Evolutionary conservation across 108 stramenopile genomes (phyloP).

Genomic region (Nannochloropsis oceanica): DNA sequence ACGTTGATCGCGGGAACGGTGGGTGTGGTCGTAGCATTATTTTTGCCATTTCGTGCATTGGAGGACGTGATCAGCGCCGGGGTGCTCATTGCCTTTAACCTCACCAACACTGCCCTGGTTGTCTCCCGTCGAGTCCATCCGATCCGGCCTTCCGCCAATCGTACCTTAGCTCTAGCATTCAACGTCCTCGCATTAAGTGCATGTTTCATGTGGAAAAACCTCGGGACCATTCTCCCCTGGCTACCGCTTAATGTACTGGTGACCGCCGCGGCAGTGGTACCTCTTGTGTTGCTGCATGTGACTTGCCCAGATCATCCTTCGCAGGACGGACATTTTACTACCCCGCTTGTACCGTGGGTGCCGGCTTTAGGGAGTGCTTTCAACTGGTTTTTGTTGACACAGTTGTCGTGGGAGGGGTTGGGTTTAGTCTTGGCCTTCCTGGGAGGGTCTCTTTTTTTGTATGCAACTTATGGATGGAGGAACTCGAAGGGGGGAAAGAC

Average conservation of each 20-base stretch:
- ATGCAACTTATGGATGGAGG: not conserved
- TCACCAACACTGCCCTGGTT: conserved; percentile 15
- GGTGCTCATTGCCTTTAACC: conserved; percentile 32
- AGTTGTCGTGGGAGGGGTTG: conserved; percentile 50
- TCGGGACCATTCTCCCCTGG: not conserved
- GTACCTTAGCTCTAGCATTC: not conserved
- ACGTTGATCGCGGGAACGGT: conserved; percentile 52
- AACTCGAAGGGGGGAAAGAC: not conserved
- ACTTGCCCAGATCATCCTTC: not conserved
- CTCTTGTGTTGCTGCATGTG: not conserved
- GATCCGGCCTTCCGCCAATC: not conserved
- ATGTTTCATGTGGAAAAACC: not conserved
- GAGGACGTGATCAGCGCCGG: conserved; percentile 68
- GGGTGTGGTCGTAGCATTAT: conserved; percentile 59
- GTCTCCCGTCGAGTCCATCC: not conserved
- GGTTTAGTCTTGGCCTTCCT: conserved; percentile 44
- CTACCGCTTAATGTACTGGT: not conserved
- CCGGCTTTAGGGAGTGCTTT: conserved; percentile 54
- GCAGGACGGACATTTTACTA: conserved; percentile 34
- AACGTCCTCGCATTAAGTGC: not conserved
- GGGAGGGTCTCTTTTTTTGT: not conserved
- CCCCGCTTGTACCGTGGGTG: conserved; percentile 56
- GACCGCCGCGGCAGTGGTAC: not conserved
- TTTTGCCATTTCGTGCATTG: conserved; percentile 59
- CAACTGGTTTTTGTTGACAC: conserved; percentile 64